Percentiles rank a stretch among this genome's conserved stretches.
Evolutionary conservation across 2,329 filamentous ascomycete genomes (phyloP).

Genomic region (Juglanconis sp.): DNA sequence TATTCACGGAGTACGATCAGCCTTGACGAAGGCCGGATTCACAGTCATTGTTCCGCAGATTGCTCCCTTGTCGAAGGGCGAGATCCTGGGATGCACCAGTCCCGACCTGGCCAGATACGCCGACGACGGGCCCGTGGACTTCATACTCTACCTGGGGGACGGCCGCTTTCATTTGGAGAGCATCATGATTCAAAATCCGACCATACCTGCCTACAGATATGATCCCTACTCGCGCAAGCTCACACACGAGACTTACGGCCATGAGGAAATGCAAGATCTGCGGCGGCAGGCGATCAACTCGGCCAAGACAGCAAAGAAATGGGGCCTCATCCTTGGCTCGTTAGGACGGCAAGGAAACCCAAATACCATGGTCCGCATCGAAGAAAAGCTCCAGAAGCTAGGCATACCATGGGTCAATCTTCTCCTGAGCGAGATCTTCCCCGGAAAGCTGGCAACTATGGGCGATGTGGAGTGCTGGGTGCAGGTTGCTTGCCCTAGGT

Average conservation of each 20-base stretch:
- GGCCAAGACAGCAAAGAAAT: conserved; percentile 77
- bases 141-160: conserved; percentile 86
- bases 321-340: conserved; percentile 91
- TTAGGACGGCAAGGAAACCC: conserved; percentile 94
- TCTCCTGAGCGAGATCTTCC: conserved; percentile 91
- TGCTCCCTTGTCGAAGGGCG: conserved; percentile 85
- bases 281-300: conserved; percentile 72
- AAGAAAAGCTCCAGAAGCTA: conserved; percentile 66
- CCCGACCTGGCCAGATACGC: conserved; percentile 45
- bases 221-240: conserved; percentile 93
- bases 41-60: conserved; percentile 87
- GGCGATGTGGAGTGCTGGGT: conserved; percentile 95
- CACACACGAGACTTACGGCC: conserved; percentile 87
- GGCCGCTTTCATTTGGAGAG: conserved; percentile 95
- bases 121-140: conserved; percentile 51
- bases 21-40: conserved; percentile 81
- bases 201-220: conserved; percentile 87
- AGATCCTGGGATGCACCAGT: conserved; percentile 96
- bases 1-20: conserved; percentile 77
- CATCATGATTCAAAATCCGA: conserved; percentile 98
- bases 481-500: conserved; percentile 90
- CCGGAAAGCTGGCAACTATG: conserved; percentile 92
- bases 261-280: conserved; percentile 83
- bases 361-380: conserved; percentile 83
- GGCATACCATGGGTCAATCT: conserved; percentile 82